Evolutionary conservation across 768 basidiomycete genomes (phyloP).

Genomic region (Mycena rosella): DNA sequence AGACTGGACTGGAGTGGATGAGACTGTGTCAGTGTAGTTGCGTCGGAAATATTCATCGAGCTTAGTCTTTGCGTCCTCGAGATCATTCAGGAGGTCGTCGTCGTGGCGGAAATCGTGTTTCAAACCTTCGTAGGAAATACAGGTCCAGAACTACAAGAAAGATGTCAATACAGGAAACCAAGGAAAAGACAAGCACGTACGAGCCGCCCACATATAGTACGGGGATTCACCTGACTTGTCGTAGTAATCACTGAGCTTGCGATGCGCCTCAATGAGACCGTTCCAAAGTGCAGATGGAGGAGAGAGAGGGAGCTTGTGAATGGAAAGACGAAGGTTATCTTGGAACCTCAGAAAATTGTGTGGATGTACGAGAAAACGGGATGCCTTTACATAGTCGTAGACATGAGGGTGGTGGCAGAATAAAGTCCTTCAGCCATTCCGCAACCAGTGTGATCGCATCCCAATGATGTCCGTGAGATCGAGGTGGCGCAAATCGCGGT

Average conservation of each 20-base stretch:
- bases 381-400: slow-evolving; percentile 32
- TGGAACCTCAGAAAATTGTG: slow-evolving; percentile 21
- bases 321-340: not conserved
- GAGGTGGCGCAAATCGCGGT: slow-evolving; percentile 4
- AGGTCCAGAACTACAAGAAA: not conserved
- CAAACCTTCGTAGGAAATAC: not conserved
- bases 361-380: slow-evolving; percentile 18
- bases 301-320: not conserved
- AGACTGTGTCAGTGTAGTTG: too few relatives aligned
- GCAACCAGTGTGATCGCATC: not conserved
- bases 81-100: too few relatives aligned
- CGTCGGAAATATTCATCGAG: too few relatives aligned
- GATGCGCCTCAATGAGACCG: not conserved
- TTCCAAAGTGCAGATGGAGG: not conserved
- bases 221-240: not conserved
- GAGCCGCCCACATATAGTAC: not conserved
- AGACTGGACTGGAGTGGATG: too few relatives aligned
- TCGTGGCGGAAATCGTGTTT: not conserved
- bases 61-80: too few relatives aligned
- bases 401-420: slow-evolving; percentile 35
- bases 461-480: slow-evolving; percentile 11
- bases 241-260: not conserved
- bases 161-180: not conserved
- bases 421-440: slow-evolving; percentile 19
- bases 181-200: not conserved